Evolutionary conservation across 2,329 filamentous ascomycete species (phyloP), one percentile per base, ranked within the genome.

Genomic region (Xylaria sp.): DNA sequence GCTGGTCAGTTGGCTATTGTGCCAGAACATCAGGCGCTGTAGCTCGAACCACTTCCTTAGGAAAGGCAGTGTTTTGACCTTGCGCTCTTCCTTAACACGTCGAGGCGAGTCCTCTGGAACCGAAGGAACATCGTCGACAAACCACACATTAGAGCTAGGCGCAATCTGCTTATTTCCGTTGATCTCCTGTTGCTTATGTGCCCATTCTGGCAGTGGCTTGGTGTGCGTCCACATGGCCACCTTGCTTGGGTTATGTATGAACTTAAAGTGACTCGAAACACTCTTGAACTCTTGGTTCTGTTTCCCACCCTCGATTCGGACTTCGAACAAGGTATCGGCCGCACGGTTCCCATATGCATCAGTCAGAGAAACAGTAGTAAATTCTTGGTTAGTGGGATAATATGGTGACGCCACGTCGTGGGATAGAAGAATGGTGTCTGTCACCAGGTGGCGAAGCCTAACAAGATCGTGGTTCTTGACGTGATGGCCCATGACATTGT

Each of bases 181-280:
- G 82, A 99, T 97, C 76, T 99, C 95, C 73, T 96, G 94, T 78
- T 99, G 95, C 77, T 96, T 95, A 81, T 91, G 94, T 25, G 85
- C 95, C 95, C 95, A 99, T 3, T 99, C 95, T 4, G 95, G 95
- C n/a, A 99, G 86, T 51, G 95, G 92, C 62, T 88, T 95, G 35
- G 90, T 90, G 77, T 98, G 94, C 27, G 95, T 99, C 95, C 95
- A 99, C 94, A 99, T 96, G 67, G 95, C 94, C 52, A 99, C 95
- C 77, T 96, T 96, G 76, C 92, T 96, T 7, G 94, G 93, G 72
- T 91, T 87, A 78, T 99, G 95, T 70, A 99, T 87, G 62, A 99
- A 85, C 80, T 97, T 98, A 86, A 99, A 97, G 79, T 97, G 91
- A 64, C 92, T 90, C 9, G 94, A 89, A 74, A 97, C 86, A 64